Percentiles rank a stretch among this genome's conserved stretches.
These are phyloP conservation scores for Bonia amplexicaulis DNA, from an alignment of 176 grass and related monocot species.

Conservation along the genomic window DNA sequence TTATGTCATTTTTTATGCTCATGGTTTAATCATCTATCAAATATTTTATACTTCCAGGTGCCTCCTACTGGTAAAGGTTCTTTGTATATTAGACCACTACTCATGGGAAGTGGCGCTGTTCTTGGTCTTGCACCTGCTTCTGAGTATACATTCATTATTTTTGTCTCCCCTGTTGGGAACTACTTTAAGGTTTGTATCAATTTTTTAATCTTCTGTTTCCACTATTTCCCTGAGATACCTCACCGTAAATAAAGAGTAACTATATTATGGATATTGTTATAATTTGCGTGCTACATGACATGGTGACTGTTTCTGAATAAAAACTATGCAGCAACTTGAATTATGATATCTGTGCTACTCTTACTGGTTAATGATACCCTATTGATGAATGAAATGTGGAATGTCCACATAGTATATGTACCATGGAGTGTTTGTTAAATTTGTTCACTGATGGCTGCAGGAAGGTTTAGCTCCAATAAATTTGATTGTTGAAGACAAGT, in stretches of 20 bases:
- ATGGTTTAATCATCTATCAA: conserved; percentile 21
- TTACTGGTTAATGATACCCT: neutral
- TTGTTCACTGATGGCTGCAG: conserved; percentile 31
- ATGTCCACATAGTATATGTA: neutral
- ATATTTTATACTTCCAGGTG: conserved; percentile 53
- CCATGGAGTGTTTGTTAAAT: neutral
- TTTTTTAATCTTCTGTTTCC: neutral
- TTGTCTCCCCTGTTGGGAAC: conserved; percentile 92
- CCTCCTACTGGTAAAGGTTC: conserved; percentile 91
- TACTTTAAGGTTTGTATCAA: conserved; percentile 78
- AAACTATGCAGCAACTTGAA: neutral
- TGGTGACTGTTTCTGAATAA: neutral
- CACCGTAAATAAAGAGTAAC: neutral
- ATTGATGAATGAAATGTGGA: neutral
- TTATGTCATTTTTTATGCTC: neutral
- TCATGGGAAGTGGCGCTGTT: conserved; percentile 82
- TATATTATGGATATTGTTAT: neutral
- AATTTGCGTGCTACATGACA: neutral
- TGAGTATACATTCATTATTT: conserved; percentile 94
- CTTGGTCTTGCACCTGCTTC: conserved; percentile 88
- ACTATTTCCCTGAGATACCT: neutral
- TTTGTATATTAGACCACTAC: conserved; percentile 84
- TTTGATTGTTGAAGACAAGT: conserved; percentile 83
- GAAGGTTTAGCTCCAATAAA: conserved; percentile 96
- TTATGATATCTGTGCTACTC: neutral